These are phyloP conservation scores for Oryza rufipogon DNA, from an alignment of 176 grass and related monocot genomes.

Conservation along the genomic window DNA sequence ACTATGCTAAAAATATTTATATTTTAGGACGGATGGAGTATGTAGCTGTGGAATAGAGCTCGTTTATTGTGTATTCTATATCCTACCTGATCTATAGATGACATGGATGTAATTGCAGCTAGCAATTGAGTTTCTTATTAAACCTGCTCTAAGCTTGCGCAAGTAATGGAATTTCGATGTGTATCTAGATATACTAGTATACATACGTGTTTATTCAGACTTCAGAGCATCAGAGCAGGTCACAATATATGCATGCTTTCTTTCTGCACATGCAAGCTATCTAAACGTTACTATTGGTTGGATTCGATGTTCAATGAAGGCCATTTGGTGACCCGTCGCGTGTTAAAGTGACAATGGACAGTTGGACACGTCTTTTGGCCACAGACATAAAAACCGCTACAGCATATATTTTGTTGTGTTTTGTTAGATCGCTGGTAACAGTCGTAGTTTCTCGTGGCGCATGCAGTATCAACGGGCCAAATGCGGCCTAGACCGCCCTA, in stretches of 20 bases:
- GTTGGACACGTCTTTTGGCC: background rate
- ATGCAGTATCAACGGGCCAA: background rate
- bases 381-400: background rate
- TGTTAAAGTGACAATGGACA: background rate
- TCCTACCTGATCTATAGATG: no score
- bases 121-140: no score
- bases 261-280: background rate
- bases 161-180: no score
- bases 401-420: background rate
- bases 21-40: no score
- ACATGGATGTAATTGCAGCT: no score
- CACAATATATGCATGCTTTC: background rate
- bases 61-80: no score
- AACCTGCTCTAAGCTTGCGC: no score
- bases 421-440: background rate
- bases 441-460: background rate
- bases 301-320: background rate
- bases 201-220: no score
- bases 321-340: background rate
- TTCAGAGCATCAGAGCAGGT: no score
- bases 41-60: no score
- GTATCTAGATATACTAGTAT: no score
- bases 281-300: background rate
- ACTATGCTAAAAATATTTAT: no score
- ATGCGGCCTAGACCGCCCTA: background rate